A percentile compares a stretch with the other conserved stretches of the same genome.
phyloP scores from a whole-genome alignment of 108 stramenopile genomes.

The Nitzschia inconspicua region DNA sequence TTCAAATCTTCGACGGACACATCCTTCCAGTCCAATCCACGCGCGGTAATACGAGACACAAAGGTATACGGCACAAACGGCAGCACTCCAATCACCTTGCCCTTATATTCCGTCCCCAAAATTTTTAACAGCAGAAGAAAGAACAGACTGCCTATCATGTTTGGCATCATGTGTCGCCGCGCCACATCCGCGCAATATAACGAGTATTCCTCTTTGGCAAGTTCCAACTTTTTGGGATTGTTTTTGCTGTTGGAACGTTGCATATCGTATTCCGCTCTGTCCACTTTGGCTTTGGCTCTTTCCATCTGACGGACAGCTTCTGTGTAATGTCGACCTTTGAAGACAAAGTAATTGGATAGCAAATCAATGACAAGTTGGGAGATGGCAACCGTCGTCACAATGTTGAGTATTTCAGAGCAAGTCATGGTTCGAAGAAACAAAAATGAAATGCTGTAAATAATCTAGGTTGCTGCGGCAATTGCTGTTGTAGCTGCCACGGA shows the following conservation, averaged over 20 bases:
- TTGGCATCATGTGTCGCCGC: slow-evolving; percentile 43
- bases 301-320: slow-evolving; percentile 45
- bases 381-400: slow-evolving; percentile 52
- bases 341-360: slow-evolving; percentile 47
- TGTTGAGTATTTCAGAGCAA: slow-evolving; percentile 55
- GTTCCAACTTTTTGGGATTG: slow-evolving; percentile 38
- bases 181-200: slow-evolving; percentile 51
- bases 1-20: slow-evolving; percentile 19
- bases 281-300: slow-evolving; percentile 40
- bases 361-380: slow-evolving; percentile 60
- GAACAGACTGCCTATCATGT: slow-evolving; percentile 44
- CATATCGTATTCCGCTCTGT: slow-evolving; percentile 33
- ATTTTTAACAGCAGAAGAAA: slow-evolving; percentile 75
- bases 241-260: slow-evolving; percentile 22
- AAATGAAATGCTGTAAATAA: no score
- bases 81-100: slow-evolving; percentile 56
- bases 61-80: slow-evolving; percentile 71
- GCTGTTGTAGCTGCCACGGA: no score
- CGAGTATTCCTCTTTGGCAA: slow-evolving; percentile 53
- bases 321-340: slow-evolving; percentile 53
- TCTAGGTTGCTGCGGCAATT: no score
- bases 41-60: slow-evolving; percentile 40
- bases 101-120: slow-evolving; percentile 64
- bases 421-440: slow-evolving; percentile 51
- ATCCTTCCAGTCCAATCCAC: slow-evolving; percentile 46